Evolutionary conservation across 1,284 basidiomycete genomes (phyloP).

Genomic region (Lentinus polychrous): DNA sequence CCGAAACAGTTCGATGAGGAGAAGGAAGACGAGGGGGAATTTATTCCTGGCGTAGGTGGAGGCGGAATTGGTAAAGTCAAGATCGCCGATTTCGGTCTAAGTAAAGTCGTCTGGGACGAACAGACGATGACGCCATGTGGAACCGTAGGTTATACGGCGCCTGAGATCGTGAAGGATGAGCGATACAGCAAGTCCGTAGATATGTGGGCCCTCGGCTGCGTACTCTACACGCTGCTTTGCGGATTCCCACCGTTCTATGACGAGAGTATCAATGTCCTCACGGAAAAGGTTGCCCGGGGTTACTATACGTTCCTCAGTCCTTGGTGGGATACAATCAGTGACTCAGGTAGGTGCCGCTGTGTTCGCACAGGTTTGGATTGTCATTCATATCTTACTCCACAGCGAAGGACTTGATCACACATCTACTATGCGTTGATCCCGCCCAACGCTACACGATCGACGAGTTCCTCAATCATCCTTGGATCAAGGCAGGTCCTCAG

Average conservation of each 20-base stretch:
- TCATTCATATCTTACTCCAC: constrained; percentile 13
- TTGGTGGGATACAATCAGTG: constrained; percentile 98
- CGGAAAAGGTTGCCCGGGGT: constrained; percentile 96
- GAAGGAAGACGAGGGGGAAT: constrained; percentile 98
- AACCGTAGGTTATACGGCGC: constrained; percentile 98
- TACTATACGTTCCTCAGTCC: constrained; percentile 98
- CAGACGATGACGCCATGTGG: constrained; percentile 99
- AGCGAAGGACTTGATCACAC: constrained; percentile 95
- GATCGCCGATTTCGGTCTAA: constrained; percentile 98
- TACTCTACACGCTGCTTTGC: constrained; percentile 97
- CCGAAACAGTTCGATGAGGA: constrained; percentile 95
- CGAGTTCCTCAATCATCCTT: constrained; percentile 95
- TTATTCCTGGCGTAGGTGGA: constrained; percentile 84
- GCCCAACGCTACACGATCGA: constrained; percentile 95
- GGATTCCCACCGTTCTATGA: constrained; percentile 99
- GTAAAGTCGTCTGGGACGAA: constrained; percentile 98
- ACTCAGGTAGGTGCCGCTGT: constrained; percentile 48
- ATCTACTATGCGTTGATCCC: constrained; percentile 94
- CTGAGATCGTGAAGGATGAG: constrained; percentile 99
- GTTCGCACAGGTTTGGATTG: background rate
- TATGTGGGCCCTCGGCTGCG: constrained; percentile 99
- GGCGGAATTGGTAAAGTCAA: constrained; percentile 98
- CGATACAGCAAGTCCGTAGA: constrained; percentile 98
- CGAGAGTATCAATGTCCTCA: constrained; percentile 96
- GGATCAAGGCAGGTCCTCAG: constrained; percentile 73